These are phyloP conservation scores for Thalassiosira mediterranea DNA, from an alignment of 352 stramenopile genomes.

Conservation along the genomic window DNA sequence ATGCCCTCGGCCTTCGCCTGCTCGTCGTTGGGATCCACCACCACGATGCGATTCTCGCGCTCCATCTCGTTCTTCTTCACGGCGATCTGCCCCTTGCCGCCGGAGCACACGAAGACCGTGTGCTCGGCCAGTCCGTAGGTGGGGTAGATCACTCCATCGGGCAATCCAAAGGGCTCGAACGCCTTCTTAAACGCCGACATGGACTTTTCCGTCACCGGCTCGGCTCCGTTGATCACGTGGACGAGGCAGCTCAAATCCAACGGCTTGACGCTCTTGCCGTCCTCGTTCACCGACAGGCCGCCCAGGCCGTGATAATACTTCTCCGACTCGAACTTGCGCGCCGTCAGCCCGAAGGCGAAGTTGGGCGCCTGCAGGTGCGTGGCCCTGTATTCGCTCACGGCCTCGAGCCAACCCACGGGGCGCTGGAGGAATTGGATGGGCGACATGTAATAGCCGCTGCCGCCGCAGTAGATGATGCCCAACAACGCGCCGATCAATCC, in stretches of 20 bases:
- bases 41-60: constrained; percentile 77
- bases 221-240: constrained; percentile 98
- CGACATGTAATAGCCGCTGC: constrained; percentile 95
- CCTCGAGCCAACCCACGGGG: constrained; percentile 94
- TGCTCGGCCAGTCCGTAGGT: constrained; percentile 99
- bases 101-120: constrained; percentile 97
- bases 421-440: constrained; percentile 97
- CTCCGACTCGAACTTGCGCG: constrained; percentile 88
- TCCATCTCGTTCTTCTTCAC: constrained; percentile 92
- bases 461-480: constrained; percentile 88
- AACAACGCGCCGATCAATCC: constrained; percentile 96
- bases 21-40: constrained; percentile 40
- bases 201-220: constrained; percentile 91
- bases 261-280: constrained; percentile 41
- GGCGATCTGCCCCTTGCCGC: constrained; percentile 88
- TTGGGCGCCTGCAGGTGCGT: constrained; percentile 99
- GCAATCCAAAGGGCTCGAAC: constrained; percentile 90
- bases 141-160: constrained; percentile 90
- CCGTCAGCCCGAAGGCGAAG: constrained; percentile 96
- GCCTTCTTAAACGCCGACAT: constrained; percentile 73
- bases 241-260: constrained; percentile 92
- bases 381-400: constrained; percentile 82
- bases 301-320: constrained; percentile 34
- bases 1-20: constrained; percentile 27
- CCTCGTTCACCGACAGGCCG: constrained; percentile 12